Conservation (phyloP, 83 land plant genomes). For the Thuja plicata region DNA sequence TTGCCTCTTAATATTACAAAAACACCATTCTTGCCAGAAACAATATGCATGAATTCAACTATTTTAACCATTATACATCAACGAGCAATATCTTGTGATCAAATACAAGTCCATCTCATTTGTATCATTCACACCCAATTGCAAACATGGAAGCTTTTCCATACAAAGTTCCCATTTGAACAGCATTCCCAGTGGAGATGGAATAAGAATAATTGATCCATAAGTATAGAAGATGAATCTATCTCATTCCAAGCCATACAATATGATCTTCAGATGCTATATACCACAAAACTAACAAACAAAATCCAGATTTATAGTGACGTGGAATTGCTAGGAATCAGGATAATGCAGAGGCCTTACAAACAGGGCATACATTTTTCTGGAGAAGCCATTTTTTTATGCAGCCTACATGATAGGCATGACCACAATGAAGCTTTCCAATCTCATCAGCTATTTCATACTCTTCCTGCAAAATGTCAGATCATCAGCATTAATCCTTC, state of each 20-base stretch:
- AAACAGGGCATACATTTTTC: conserved; percentile 81
- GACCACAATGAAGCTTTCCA: conserved; percentile 76
- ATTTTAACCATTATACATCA: conserved; percentile 3
- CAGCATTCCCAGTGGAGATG: not conserved
- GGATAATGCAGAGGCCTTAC: conserved; percentile 43
- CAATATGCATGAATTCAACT: not conserved
- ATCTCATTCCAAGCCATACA: conserved; percentile 3
- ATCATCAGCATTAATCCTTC: not conserved
- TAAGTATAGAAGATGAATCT: not conserved
- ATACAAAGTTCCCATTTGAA: not conserved
- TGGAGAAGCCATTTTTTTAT: conserved; percentile 74
- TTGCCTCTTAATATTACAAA: not conserved
- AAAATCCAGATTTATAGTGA: not conserved
- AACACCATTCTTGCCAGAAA: conserved; percentile 7
- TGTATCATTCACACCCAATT: not conserved
- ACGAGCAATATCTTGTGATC: not conserved
- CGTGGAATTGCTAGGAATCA: not conserved
- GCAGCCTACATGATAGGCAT: conserved; percentile 63
- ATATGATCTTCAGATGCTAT: conserved; percentile 3
- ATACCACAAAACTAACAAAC: conserved; percentile 12
- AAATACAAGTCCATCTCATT: not conserved
- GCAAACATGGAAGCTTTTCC: not conserved
- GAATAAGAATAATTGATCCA: conserved; percentile 1
- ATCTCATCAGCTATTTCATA: conserved; percentile 61
- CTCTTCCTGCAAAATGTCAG: conserved; percentile 60